Evolutionary conservation across 2,329 filamentous ascomycete species (phyloP).

Genomic region (Fusarium austroafricanum): DNA sequence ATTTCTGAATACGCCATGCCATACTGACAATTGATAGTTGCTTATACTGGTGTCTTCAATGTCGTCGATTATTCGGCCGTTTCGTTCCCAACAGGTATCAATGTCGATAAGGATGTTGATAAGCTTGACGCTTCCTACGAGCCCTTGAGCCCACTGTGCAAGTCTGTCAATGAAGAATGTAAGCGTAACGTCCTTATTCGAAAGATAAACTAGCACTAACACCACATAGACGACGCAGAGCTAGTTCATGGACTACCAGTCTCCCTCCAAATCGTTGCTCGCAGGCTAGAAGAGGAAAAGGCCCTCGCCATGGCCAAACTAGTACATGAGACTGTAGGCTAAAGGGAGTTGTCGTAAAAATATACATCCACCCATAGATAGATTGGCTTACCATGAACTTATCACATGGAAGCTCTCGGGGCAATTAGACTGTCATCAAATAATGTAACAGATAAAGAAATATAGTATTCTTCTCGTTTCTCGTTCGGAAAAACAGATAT

Average conservation of each 20-base stretch:
- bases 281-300: conserved; percentile 57
- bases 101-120: conserved; percentile 56
- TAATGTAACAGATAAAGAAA: conserved; percentile 35
- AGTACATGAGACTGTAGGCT: conserved; percentile 9
- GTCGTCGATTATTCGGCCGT: conserved; percentile 61
- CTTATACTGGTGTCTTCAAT: conserved; percentile 63
- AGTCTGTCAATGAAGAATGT: conserved; percentile 57
- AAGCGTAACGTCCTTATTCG: conserved; percentile 40
- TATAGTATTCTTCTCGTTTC: conserved; percentile 44
- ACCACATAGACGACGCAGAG: conserved; percentile 52
- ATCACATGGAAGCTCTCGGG: not conserved
- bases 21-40: conserved; percentile 50
- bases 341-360: not conserved
- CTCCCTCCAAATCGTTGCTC: conserved; percentile 57
- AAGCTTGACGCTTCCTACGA: conserved; percentile 44
- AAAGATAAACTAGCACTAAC: not conserved
- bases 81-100: conserved; percentile 59
- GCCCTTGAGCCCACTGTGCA: conserved; percentile 54
- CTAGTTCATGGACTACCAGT: conserved; percentile 57
- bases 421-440: too few relatives aligned
- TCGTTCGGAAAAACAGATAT: conserved; percentile 33
- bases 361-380: not conserved
- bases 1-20: rapidly evolving
- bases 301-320: conserved; percentile 48
- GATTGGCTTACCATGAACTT: not conserved